These are phyloP conservation scores for Cyclotella cryptica DNA, from an alignment of 108 stramenopile species.

Conservation along the genomic window DNA sequence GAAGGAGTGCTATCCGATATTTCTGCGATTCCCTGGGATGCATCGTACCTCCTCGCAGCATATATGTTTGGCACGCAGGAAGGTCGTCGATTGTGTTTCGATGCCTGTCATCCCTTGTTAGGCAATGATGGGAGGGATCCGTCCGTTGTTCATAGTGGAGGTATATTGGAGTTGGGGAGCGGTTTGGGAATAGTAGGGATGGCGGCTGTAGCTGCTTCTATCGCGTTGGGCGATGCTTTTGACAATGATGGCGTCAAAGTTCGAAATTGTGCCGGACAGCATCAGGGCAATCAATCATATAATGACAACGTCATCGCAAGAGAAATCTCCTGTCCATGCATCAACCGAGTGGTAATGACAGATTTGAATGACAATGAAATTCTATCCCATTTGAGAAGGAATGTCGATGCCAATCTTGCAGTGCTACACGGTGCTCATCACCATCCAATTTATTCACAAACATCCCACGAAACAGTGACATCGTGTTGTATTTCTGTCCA, in stretches of 20 bases:
- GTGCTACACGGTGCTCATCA: neutral
- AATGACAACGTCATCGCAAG: too few species aligned
- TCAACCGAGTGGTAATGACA: slow-evolving; percentile 20
- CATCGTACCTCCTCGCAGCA: slow-evolving; percentile 12
- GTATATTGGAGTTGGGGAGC: slow-evolving; percentile 45
- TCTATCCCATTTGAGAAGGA: slow-evolving; percentile 23
- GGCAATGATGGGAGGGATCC: too few species aligned
- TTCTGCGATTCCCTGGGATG: slow-evolving; percentile 36
- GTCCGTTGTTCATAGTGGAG: neutral
- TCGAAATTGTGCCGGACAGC: too few species aligned
- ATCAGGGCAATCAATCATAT: too few species aligned
- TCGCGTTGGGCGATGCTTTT: neutral
- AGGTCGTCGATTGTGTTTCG: slow-evolving; percentile 25
- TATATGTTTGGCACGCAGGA: slow-evolving; percentile 36
- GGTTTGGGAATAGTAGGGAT: slow-evolving; percentile 31
- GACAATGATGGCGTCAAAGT: too few species aligned
- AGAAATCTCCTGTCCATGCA: neutral
- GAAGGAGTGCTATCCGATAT: slow-evolving; percentile 35
- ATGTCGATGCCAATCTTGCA: slow-evolving; percentile 22
- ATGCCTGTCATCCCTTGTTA: slow-evolving; percentile 4
- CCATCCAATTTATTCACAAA: neutral
- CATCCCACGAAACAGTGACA: neutral
- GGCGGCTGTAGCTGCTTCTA: slow-evolving; percentile 32
- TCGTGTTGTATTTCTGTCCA: slow-evolving; percentile 12
- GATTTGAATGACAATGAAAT: slow-evolving; percentile 31